Conservation (phyloP, 2,329 filamentous ascomycete species). For the Trichophyton benhamiae region DNA sequence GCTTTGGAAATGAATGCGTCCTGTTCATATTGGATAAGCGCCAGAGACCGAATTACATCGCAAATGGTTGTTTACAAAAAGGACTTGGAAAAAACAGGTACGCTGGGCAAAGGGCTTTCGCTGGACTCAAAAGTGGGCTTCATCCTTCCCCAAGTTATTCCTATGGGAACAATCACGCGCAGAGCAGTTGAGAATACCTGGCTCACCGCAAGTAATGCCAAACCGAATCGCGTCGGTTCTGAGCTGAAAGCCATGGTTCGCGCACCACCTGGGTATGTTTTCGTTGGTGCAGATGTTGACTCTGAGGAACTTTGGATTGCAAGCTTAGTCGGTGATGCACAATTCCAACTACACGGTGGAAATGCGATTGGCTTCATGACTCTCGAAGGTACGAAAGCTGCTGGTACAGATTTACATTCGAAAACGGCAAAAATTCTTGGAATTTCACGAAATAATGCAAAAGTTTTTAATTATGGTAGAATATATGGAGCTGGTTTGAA, state of each 20-base stretch:
- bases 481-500: slow-evolving; percentile 97
- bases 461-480: slow-evolving; percentile 96
- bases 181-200: slow-evolving; percentile 95
- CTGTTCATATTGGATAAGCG: slow-evolving; percentile 98
- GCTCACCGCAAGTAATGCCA: slow-evolving; percentile 95
- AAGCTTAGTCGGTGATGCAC: slow-evolving; percentile 83
- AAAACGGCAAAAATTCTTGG: slow-evolving; percentile 84
- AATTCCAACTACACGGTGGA: slow-evolving; percentile 87
- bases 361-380: slow-evolving; percentile 99
- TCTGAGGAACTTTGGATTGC: slow-evolving; percentile 98
- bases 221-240: slow-evolving; percentile 87
- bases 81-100: slow-evolving; percentile 34
- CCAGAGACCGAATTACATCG: slow-evolving; percentile 80
- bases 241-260: slow-evolving; percentile 95
- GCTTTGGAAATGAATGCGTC: slow-evolving; percentile 97
- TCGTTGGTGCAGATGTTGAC: slow-evolving; percentile 95
- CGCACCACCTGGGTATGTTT: slow-evolving; percentile 78
- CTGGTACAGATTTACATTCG: slow-evolving; percentile 87
- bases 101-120: slow-evolving; percentile 15
- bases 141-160: slow-evolving; percentile 89
- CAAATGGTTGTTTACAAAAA: slow-evolving; percentile 86
- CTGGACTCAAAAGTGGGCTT: slow-evolving; percentile 49
- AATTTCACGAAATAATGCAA: slow-evolving; percentile 89
- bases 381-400: slow-evolving; percentile 85
- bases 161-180: slow-evolving; percentile 94